phyloP scores from a whole-genome alignment of 176 grass and related monocot species.

The Eragrostis curvula region DNA sequence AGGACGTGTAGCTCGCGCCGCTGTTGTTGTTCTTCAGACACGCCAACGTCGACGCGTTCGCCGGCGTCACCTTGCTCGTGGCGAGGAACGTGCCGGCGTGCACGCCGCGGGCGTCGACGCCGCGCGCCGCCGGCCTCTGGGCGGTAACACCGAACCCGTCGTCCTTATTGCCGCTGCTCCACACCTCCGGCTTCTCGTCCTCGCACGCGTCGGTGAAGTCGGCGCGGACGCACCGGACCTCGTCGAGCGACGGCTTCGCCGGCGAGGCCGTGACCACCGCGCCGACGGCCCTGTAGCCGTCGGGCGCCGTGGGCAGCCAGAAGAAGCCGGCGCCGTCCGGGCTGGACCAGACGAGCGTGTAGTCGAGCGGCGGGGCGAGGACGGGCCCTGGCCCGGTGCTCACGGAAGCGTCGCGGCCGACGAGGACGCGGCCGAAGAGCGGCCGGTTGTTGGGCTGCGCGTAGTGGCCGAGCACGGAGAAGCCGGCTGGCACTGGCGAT shows the following conservation, averaged over 20 bases:
- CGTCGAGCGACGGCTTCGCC: conserved; percentile 59
- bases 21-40: conserved; percentile 74
- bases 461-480: conserved; percentile 69
- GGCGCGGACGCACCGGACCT: conserved; percentile 61
- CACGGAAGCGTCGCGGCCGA: conserved; percentile 38
- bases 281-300: conserved; percentile 59
- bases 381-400: background rate
- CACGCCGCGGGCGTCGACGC: conserved; percentile 62
- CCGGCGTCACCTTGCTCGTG: conserved; percentile 14
- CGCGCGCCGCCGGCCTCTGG: conserved; percentile 52
- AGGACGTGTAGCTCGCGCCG: conserved; percentile 37
- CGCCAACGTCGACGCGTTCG: conserved; percentile 29
- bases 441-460: conserved; percentile 71
- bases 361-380: conserved; percentile 58
- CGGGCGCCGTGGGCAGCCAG: conserved; percentile 64
- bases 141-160: conserved; percentile 39
- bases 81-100: conserved; percentile 63
- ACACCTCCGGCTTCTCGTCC: conserved; percentile 53
- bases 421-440: conserved; percentile 68
- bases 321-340: conserved; percentile 62
- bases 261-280: conserved; percentile 52
- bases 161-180: conserved; percentile 54
- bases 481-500: conserved; percentile 51
- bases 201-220: conserved; percentile 75
- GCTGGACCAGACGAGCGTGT: conserved; percentile 75